Percentiles rank a stretch among this genome's conserved stretches.
phyloP scores from a whole-genome alignment of 2,329 filamentous ascomycete genomes.

The Colletotrichum sp. region DNA sequence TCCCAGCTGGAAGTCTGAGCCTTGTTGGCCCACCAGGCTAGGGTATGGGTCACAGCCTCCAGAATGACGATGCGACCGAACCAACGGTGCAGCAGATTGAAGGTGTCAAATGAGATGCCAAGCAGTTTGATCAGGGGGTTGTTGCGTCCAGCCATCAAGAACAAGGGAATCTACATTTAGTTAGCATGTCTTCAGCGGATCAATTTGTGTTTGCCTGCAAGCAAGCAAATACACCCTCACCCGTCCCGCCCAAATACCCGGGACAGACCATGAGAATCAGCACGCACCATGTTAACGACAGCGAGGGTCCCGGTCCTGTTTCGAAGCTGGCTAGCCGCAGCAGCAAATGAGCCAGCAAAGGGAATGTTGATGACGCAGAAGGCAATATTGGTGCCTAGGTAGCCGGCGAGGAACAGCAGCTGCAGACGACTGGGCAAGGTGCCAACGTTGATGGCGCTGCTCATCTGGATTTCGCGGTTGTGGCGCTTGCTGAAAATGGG shows the following conservation, averaged over 20 bases:
- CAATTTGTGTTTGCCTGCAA: neutral
- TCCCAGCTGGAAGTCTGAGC: slow-evolving; percentile 53
- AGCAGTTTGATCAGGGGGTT: slow-evolving; percentile 77
- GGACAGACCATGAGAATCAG: neutral
- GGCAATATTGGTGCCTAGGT: slow-evolving; percentile 71
- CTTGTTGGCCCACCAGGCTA: slow-evolving; percentile 59
- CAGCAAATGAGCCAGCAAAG: slow-evolving; percentile 52
- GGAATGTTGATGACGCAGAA: slow-evolving; percentile 76
- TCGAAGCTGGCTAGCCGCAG: slow-evolving; percentile 57
- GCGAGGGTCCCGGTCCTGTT: slow-evolving; percentile 75
- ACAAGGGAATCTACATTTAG: slow-evolving; percentile 61
- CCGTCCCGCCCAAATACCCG: neutral
- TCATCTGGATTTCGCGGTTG: slow-evolving; percentile 70
- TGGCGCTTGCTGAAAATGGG: slow-evolving; percentile 70
- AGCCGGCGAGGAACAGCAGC: slow-evolving; percentile 60
- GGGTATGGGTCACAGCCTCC: slow-evolving; percentile 70
- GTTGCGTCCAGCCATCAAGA: slow-evolving; percentile 77
- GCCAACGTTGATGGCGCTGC: slow-evolving; percentile 63
- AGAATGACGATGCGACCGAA: slow-evolving; percentile 77
- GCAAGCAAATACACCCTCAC: neutral
- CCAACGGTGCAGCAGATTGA: slow-evolving; percentile 84
- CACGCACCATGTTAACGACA: slow-evolving; percentile 73
- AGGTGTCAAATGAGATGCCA: slow-evolving; percentile 80
- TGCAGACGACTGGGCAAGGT: slow-evolving; percentile 73
- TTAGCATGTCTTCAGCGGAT: slow-evolving; percentile 6